A percentile compares a stretch with the other conserved stretches of the same genome.
Conservation (phyloP, 495 filamentous ascomycete species). For the Achaetomiella virescens region DNA sequence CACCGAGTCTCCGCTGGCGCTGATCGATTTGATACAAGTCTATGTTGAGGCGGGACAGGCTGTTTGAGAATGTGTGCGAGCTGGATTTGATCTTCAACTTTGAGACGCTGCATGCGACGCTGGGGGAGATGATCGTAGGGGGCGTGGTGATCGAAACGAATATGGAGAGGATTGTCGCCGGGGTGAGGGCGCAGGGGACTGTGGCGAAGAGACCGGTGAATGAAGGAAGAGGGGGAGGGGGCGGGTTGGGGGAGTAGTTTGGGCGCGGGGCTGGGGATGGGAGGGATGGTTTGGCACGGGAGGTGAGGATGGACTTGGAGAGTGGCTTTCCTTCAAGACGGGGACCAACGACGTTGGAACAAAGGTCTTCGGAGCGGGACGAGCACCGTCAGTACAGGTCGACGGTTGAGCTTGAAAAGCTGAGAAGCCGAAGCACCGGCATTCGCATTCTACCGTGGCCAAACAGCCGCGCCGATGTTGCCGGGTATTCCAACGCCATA, state of each 20-base stretch:
- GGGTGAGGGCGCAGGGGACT: constrained; percentile 71
- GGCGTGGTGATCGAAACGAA: constrained; percentile 94
- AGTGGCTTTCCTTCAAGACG: too few relatives aligned
- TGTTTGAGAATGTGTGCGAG: constrained; percentile 98
- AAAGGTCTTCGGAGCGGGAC: too few relatives aligned
- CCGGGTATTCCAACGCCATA: constrained; percentile 30
- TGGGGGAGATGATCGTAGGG: constrained; percentile 93
- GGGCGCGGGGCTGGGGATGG: constrained; percentile 45
- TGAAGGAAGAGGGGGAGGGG: constrained; percentile 38
- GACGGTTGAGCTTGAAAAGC: not conserved
- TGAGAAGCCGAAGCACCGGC: not conserved
- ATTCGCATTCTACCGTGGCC: constrained; percentile 1
- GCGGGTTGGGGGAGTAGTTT: constrained; percentile 25
- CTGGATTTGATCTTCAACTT: constrained; percentile 98
- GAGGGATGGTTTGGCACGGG: constrained; percentile 54
- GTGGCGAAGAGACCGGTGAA: constrained; percentile 66
- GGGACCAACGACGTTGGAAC: too few relatives aligned
- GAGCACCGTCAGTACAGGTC: too few relatives aligned
- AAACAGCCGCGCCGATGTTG: constrained; percentile 12
- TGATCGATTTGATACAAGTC: constrained; percentile 95
- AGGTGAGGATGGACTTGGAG: too few relatives aligned
- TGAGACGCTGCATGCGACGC: constrained; percentile 85
- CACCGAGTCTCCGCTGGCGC: constrained; percentile 88
- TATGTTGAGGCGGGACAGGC: constrained; percentile 88
- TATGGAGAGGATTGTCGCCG: constrained; percentile 77